phyloP scores from a whole-genome alignment of 1,284 basidiomycete species.

The Trichosporon sp. region DNA sequence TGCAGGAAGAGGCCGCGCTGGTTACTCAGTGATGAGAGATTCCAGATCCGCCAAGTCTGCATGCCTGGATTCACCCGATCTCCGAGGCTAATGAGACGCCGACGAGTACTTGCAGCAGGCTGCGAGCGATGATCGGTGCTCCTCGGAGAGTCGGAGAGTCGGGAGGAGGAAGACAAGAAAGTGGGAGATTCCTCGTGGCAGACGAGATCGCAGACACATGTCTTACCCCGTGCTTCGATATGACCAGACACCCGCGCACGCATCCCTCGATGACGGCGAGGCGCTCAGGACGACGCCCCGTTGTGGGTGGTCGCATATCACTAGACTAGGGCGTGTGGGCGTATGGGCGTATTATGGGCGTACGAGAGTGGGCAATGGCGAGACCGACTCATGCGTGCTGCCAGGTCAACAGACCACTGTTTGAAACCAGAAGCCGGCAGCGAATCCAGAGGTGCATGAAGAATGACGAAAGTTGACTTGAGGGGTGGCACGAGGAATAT shows the following conservation, averaged over 20 bases:
- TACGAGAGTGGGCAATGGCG: too few species aligned
- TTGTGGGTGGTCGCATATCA: too few species aligned
- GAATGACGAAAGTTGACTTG: neutral
- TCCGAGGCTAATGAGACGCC: too few species aligned
- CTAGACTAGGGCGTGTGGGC: too few species aligned
- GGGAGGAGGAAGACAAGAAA: neutral
- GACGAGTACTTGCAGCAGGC: too few species aligned
- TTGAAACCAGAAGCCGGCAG: neutral
- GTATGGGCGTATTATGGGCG: too few species aligned
- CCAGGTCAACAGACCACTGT: too few species aligned
- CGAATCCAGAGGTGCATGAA: too few species aligned
- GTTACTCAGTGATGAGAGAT: neutral
- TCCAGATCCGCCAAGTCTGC: neutral
- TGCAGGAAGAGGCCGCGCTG: neutral
- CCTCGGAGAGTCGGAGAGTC: neutral
- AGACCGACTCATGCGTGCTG: too few species aligned
- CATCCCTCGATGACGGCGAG: neutral
- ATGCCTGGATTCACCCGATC: neutral
- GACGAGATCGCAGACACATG: neutral
- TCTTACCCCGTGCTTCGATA: neutral
- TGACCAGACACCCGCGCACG: neutral
- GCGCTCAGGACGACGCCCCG: neutral
- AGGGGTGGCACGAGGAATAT: neutral
- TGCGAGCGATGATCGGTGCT: neutral
- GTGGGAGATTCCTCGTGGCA: neutral